A percentile compares a stretch with the other conserved stretches of the same genome.
Evolutionary conservation across 2,329 filamentous ascomycete genomes (phyloP).

Genomic region (Eutypella sp.): DNA sequence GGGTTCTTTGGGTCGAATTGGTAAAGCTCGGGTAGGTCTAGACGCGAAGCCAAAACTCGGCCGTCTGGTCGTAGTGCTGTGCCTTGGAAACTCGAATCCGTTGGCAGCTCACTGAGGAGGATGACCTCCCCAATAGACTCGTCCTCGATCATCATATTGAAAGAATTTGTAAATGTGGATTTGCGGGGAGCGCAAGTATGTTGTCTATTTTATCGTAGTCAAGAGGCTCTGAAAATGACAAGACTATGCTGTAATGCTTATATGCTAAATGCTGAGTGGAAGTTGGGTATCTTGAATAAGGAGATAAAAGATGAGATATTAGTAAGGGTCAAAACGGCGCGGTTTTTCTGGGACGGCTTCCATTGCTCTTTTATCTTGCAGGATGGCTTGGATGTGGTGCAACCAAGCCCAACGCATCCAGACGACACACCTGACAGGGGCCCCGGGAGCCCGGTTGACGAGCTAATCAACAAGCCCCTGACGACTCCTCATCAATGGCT

Average conservation of each 20-base stretch:
- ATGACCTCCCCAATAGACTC: conserved; percentile 18
- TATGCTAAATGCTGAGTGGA: not conserved
- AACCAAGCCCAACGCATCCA: not conserved
- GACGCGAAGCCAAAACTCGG: conserved; percentile 21
- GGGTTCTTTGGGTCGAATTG: conserved; percentile 22
- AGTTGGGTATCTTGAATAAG: not conserved
- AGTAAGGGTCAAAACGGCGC: not conserved
- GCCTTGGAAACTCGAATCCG: conserved; percentile 26
- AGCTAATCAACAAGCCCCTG: not conserved
- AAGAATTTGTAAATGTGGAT: too few relatives aligned
- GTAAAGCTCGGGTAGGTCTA: conserved; percentile 27
- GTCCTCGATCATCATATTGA: conserved; percentile 20
- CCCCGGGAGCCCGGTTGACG: not conserved
- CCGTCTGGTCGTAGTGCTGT: conserved; percentile 25
- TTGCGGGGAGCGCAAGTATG: too few relatives aligned
- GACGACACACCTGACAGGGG: not conserved
- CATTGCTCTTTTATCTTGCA: not conserved
- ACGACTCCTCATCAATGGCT: not conserved
- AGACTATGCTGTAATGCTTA: not conserved
- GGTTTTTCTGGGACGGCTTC: not conserved
- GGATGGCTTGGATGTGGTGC: not conserved
- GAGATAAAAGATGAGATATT: not conserved
- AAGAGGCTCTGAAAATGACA: not conserved
- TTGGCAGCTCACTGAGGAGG: conserved; percentile 26
- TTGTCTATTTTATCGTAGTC: too few relatives aligned